Percentiles rank a stretch among this genome's conserved stretches.
Conservation (phyloP, 345 rosid genomes). For the Geranium rotundifolium region DNA sequence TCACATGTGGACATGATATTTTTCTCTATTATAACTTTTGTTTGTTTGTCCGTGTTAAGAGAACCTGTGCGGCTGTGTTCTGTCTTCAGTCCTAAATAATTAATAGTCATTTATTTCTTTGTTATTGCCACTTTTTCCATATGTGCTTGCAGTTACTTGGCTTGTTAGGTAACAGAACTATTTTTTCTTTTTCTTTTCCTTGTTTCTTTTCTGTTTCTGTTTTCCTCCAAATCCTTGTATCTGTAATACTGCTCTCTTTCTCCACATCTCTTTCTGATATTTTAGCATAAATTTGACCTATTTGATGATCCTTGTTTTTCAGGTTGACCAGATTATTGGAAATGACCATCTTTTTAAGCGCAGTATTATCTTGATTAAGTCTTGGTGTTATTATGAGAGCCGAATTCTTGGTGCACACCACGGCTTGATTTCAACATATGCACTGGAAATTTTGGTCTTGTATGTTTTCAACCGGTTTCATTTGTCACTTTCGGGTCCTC, state of each 20-base stretch:
- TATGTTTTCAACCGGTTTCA: constrained; percentile 64
- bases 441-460: constrained; percentile 37
- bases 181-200: no score
- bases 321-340: neutral
- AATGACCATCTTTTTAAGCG: neutral
- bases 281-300: no score
- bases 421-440: constrained; percentile 27
- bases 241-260: neutral
- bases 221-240: neutral
- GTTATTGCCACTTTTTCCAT: no score
- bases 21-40: no score
- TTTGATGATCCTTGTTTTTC: neutral
- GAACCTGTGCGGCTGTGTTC: neutral
- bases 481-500: constrained; percentile 56
- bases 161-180: no score
- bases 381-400: constrained; percentile 32
- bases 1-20: no score
- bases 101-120: neutral
- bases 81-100: neutral
- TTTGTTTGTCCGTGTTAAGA: no score
- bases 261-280: no score
- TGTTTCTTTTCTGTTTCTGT: neutral
- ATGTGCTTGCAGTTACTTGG: no score
- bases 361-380: constrained; percentile 16
- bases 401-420: constrained; percentile 28